These are phyloP conservation scores for Asterochloris erici DNA, from an alignment of 139 green algal genomes.

Conservation along the genomic window DNA sequence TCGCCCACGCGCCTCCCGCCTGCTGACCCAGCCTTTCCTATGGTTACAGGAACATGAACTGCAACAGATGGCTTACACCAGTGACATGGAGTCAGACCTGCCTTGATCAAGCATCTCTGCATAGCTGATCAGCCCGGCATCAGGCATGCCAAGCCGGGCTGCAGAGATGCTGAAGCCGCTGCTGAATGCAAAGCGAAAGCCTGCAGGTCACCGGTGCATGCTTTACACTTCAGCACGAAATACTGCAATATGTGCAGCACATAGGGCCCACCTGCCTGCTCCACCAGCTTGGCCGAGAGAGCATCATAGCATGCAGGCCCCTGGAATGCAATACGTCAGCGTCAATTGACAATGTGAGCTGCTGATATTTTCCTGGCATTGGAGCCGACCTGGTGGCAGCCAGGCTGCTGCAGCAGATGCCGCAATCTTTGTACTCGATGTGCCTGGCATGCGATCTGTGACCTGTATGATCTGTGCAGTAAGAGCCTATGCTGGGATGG, in stretches of 20 bases:
- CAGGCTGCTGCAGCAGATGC: too few species aligned
- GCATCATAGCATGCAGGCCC: conserved; percentile 80
- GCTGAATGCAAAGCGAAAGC: conserved; percentile 87
- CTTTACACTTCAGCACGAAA: not conserved
- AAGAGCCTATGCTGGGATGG: too few species aligned
- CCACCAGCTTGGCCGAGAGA: conserved; percentile 75
- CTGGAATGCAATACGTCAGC: conserved; percentile 23
- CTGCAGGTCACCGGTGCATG: conserved; percentile 21
- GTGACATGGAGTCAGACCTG: not conserved
- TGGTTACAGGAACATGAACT: too few species aligned
- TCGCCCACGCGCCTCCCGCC: too few species aligned
- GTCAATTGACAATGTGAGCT: too few species aligned
- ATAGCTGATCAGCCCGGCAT: conserved; percentile 83
- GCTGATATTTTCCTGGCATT: too few species aligned
- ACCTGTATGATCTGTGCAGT: too few species aligned
- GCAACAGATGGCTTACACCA: too few species aligned
- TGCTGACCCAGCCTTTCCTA: too few species aligned
- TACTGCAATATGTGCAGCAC: not conserved
- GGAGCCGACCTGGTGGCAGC: too few species aligned
- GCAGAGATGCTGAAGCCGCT: conserved; percentile 80
- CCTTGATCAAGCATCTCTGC: conserved; percentile 77
- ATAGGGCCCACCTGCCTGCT: conserved; percentile 46
- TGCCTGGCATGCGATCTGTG: too few species aligned
- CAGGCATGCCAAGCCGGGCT: conserved; percentile 66
- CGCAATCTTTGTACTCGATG: too few species aligned